Evolutionary conservation across 2,329 filamentous ascomycete species (phyloP), one percentile per base, ranked within the genome.

Genomic region (Boeremia lycopersici): DNA sequence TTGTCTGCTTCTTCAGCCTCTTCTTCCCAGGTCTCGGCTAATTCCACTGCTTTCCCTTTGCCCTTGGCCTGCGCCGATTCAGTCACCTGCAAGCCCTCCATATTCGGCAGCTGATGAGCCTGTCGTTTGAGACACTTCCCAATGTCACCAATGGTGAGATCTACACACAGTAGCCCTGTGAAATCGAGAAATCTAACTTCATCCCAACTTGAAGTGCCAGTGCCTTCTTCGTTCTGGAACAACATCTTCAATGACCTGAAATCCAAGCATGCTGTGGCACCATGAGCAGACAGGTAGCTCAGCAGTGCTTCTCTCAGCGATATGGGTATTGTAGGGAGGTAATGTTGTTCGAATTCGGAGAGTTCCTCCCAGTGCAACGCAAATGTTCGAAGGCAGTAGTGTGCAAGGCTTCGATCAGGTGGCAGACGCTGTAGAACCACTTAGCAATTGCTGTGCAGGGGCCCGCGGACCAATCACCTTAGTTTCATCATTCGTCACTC

Each of bases 311-410:
- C 72, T 60, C 84, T 84, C 6, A 85, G 63, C 35, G 77, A 75
- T 13, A 76, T 70, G 0, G 85, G 83, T 11, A 87, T 63, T 3
- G 80, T 74, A 2, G 77, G 74, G 2, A 88, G 69, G 44, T 82
- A 83, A 15, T 81, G 73, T 50, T 82, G 79, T 61, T 87, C 84
- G 59, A 85, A 85, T 46, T 82, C 78, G 25, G 82, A 69, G 56
- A 87, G 79, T 70, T 80, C 79, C 9, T 77, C 69, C 85, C 85
- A 88, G 23, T 84, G 78, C 23, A 70, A 63, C 2, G 84, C 83
- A 62, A 87, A 80, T 0, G 77, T 76, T 60, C 81, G 84, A 33
- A 88, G 65, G 13, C 79, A 69, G 5, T 76, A 65, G 69, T 86
- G 79, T 40, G 81, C 59, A 7, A 88, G 71, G 47, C 79, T 82